Evolutionary conservation across 768 basidiomycete genomes (phyloP), one percentile per base, ranked within the genome.

Genomic region (Lactarius vividus): DNA sequence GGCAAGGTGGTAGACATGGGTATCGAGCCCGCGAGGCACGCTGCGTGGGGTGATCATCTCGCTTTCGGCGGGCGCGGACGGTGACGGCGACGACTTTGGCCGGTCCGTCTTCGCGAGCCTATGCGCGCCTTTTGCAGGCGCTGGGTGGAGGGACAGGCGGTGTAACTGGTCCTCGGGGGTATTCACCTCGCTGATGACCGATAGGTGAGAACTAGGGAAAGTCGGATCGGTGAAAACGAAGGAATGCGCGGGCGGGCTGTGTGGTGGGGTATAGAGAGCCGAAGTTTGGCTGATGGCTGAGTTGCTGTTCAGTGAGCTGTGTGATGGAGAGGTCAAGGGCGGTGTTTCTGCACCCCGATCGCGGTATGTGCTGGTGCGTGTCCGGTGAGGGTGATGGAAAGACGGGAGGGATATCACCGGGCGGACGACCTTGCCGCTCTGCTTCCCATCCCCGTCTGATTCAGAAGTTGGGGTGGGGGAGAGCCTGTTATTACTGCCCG

Each of bases 311-410:
- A 74, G 40, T 9, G 76, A 74, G 64, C 71, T 76, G 59, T 68
- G 71, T 31, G 76, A 75, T 18, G 73, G 65, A n/a, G 75, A 73
- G 3, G 72, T 57, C 16, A 66, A 53, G 11, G 56, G 61, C 10
- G 65, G 56, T 52, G 65, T 66, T 28, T 62, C 65, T 2, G 26
- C 10, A 18, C 37, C n/a, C 20, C 65, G 29, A 26, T 58, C 65
- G 8, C 65, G 61, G 40, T 35, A 56, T 7, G 20, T 58, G 31
- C 13, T 53, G 9, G 20, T 2, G n/a, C 61, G 46, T 35, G 44
- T 26, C 9, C 64, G 64, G 23, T 46, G 23, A 2, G 65, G 33
- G 16, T 31, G 65, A 35, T 53, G 65, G 37, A 62, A 62, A 1
- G 65, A 66, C 16, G 65, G 62, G 28, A 59, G 59, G n/a, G 52